Evolutionary conservation across 148 eudicot genomes (phyloP), one percentile per base, ranked within the genome.

Genomic region (Limonium bicolor): DNA sequence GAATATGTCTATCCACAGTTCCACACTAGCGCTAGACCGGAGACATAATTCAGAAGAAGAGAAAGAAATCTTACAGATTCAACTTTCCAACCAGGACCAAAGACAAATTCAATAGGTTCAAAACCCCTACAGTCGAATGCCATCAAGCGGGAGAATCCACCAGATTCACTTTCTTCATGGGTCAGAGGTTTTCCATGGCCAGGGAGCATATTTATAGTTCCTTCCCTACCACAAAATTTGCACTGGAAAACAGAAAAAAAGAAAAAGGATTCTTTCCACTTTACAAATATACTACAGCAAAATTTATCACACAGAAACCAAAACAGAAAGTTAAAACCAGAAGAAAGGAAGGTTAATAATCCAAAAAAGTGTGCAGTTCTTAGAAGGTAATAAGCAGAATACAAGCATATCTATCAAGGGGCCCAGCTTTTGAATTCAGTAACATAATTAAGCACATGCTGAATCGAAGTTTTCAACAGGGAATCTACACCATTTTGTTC

Each of bases 1-100:
- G n/a, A n/a, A n/a, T n/a, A n/a, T n/a, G n/a, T n/a, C n/a, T n/a
- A n/a, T n/a, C n/a, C n/a, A n/a, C n/a, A n/a, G n/a, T n/a, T n/a
- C n/a, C n/a, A n/a, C n/a, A n/a, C n/a, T n/a, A n/a, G n/a, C n/a
- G n/a, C n/a, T n/a, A n/a, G n/a, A n/a, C n/a, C n/a, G n/a, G n/a
- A n/a, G n/a, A 22, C 12, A 29, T 0, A 42, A 4, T 26, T 31
- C 11, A 6, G 15, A 59, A 13, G 20, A 41, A 25, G 5, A 17
- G 22, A 19, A 41, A 39, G 30, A 22, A 27, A 68, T n/a, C 94
- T 66, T 68, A 88, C 97, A 43, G 93, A 75, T 56, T 61, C 62
- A 36, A 74, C 94, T 65, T 75, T 66, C 97, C 97, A 88, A 11
- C 84, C 95, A 63, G 56, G 44, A 35, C 75, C 73, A 57, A 90